These are phyloP conservation scores for Cynanchum wilfordii DNA, from an alignment of 257 asterid species.

Conservation along the genomic window DNA sequence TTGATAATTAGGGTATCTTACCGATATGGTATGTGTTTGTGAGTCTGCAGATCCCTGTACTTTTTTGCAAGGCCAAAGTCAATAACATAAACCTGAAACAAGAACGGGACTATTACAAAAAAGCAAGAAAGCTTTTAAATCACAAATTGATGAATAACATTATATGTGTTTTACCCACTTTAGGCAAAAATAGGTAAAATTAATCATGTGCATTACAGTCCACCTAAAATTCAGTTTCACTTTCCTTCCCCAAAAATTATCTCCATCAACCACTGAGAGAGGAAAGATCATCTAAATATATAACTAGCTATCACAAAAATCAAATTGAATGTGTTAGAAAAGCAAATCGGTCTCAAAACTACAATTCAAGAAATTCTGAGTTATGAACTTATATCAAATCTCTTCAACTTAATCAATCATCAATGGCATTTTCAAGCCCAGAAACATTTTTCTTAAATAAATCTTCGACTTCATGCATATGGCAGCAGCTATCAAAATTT, in stretches of 20 bases:
- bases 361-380: background rate
- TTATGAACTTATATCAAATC: background rate
- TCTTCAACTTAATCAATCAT: background rate
- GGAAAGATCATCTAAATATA: too few relatives aligned
- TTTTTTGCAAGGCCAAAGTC: conserved; percentile 48
- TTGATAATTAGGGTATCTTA: background rate
- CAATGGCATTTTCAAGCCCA: background rate
- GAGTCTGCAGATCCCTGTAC: conserved; percentile 44
- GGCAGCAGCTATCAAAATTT: background rate
- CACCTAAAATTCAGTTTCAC: background rate
- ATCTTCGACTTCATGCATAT: background rate
- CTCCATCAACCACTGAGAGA: background rate
- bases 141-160: background rate
- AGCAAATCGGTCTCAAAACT: background rate
- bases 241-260: background rate
- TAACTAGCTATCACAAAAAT: background rate
- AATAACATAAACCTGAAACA: conserved; percentile 35
- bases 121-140: conserved; percentile 1
- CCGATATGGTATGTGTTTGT: conserved; percentile 49
- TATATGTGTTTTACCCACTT: background rate
- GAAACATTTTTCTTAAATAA: background rate
- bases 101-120: conserved; percentile 1
- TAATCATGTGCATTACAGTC: background rate
- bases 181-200: background rate
- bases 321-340: background rate